Evolutionary conservation across 495 filamentous ascomycete species (phyloP).

Genomic region (Stereocaulon alpinum): DNA sequence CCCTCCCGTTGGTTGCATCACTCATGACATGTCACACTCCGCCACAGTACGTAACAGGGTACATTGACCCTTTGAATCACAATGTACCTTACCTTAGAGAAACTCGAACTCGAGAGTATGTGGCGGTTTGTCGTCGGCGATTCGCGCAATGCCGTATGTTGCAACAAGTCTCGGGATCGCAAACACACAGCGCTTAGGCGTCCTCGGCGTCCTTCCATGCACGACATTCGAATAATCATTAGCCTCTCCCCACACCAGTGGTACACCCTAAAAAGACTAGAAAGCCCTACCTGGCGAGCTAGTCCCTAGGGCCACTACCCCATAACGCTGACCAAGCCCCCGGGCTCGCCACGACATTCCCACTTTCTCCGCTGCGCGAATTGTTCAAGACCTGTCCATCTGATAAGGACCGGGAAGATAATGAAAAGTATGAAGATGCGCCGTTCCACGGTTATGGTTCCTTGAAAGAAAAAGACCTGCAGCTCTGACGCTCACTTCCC

Average conservation of each 20-base stretch:
- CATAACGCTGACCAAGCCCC: neutral
- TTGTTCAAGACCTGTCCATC: neutral
- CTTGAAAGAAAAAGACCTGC: no score
- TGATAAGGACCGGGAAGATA: neutral
- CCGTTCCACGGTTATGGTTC: no score
- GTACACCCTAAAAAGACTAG: conserved; percentile 7
- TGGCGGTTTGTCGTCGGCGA: no score
- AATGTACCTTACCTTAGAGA: no score
- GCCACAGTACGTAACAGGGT: no score
- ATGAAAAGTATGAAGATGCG: neutral
- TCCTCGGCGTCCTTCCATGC: neutral
- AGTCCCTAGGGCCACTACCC: neutral
- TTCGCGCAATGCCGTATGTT: neutral
- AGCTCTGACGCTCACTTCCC: no score
- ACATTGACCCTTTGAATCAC: no score
- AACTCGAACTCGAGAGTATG: no score
- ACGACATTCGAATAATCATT: conserved; percentile 11
- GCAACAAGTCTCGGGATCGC: neutral
- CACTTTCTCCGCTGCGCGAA: neutral
- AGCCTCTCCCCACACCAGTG: conserved; percentile 1
- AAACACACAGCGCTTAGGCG: conserved; percentile 3
- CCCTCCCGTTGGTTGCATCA: conserved; percentile 10
- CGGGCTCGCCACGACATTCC: neutral
- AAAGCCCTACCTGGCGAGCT: neutral
- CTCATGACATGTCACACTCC: neutral